Evolutionary conservation across 306 rosid species (phyloP), one percentile per base, ranked within the genome.

Genomic region (Prinsepia uniflora): DNA sequence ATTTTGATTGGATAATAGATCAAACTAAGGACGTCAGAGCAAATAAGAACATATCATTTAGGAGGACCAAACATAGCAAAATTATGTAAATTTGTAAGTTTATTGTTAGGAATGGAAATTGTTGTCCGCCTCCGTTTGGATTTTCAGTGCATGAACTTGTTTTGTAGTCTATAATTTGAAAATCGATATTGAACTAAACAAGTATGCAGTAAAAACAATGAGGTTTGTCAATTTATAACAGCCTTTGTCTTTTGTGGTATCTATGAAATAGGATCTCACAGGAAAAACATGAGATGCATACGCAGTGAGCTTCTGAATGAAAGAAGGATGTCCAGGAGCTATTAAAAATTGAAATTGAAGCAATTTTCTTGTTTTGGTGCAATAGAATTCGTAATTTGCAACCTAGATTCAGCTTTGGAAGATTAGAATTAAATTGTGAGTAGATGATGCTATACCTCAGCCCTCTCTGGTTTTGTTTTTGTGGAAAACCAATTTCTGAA

Each of bases 51-150:
- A 34, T 15, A 30, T 49, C 56, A 52, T n/a, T 6, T 50, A 50
- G 56, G 48, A 44, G 48, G 48, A 44, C 48, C 53, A 64, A 63
- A 64, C 11, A 3, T 43, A 15, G 5, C 36, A 19, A 19, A 19
- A 43, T 0, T 63, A 18, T 12, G 6, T 10, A 43, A 44, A 41
- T 18, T 17, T 63, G 11, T 43, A 18, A 71, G 56, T 71, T 14
- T 61, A 56, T 75, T 13, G 48, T 82, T 56, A 63, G 55, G 72
- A 54, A 3, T 42, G 42, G 54, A 43, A 15, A 76, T 20, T 39
- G 17, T 36, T 58, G 5, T 36, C 72, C 50, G 49, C 30, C n/a
- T 40, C 63, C 47, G 39, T 20, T 58, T 67, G 49, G 40, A 55
- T 71, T 20, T 76, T 19, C 63, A 17, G 40, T 20, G 19, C 18